Percentiles rank a stretch among this genome's conserved stretches.
These are phyloP conservation scores for Podospora fimiseda DNA, from an alignment of 495 filamentous ascomycete genomes.

Conservation along the genomic window DNA sequence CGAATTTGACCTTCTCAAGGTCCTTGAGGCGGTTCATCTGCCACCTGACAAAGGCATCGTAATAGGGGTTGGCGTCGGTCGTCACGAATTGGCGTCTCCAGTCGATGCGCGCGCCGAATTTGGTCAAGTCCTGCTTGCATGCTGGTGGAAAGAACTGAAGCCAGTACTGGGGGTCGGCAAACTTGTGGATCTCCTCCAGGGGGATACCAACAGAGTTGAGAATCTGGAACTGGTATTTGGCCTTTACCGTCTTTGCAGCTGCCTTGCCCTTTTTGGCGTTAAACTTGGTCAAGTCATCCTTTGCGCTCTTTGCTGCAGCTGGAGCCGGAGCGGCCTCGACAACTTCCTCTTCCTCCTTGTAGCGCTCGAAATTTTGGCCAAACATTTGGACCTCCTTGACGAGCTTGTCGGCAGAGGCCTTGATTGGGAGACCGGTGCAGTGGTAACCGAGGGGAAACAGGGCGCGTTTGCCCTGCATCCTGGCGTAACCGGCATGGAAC, in stretches of 20 bases:
- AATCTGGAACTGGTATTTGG: slow-evolving; percentile 55
- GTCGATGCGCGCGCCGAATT: slow-evolving; percentile 80
- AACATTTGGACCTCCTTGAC: slow-evolving; percentile 83
- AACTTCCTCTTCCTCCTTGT: slow-evolving; percentile 52
- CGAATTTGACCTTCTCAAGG: slow-evolving; percentile 88
- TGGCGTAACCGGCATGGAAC: slow-evolving; percentile 72
- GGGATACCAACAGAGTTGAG: slow-evolving; percentile 72
- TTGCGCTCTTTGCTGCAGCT: slow-evolving; percentile 27
- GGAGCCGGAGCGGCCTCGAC: slow-evolving; percentile 13
- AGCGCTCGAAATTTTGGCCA: slow-evolving; percentile 76
- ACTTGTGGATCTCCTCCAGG: slow-evolving; percentile 78
- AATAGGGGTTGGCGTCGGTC: slow-evolving; percentile 95
- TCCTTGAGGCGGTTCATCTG: slow-evolving; percentile 93
- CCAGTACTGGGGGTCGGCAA: slow-evolving; percentile 85
- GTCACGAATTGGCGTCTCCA: slow-evolving; percentile 91
- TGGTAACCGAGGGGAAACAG: slow-evolving; percentile 92
- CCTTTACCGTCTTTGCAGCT: slow-evolving; percentile 80
- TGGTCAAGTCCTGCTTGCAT: slow-evolving; percentile 71
- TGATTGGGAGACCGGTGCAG: slow-evolving; percentile 97
- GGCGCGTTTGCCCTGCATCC: slow-evolving; percentile 82
- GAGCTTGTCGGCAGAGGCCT: slow-evolving; percentile 93
- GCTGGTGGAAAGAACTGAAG: slow-evolving; percentile 73
- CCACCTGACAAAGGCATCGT: slow-evolving; percentile 93
- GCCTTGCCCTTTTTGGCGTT: slow-evolving; percentile 91
- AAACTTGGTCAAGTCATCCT: slow-evolving; percentile 83